Evolutionary conservation across 2,329 filamentous ascomycete species (phyloP).

Genomic region (Sodiomyces alkalinus): DNA sequence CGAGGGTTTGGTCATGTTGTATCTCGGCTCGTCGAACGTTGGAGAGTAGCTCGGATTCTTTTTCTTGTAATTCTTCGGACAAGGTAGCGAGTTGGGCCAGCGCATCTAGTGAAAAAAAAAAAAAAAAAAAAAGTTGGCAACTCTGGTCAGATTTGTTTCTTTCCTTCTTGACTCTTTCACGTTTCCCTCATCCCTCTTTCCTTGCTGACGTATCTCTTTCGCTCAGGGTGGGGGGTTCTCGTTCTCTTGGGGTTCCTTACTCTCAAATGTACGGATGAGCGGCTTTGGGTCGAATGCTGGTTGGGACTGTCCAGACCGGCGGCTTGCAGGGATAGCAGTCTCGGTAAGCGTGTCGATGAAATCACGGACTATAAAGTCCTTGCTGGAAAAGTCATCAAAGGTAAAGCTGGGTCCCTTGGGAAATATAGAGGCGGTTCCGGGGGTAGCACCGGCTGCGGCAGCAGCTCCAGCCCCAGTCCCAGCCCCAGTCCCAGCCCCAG

Average conservation of each 20-base stretch:
- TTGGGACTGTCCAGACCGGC: conserved; percentile 55
- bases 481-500: no score
- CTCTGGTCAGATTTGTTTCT: no score
- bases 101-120: no score
- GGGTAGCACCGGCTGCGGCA: no score
- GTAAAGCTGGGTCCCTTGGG: conserved; percentile 71
- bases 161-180: no score
- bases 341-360: conserved; percentile 92
- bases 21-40: conserved; percentile 83
- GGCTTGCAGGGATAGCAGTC: conserved; percentile 60
- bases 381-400: conserved; percentile 73
- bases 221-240: no score
- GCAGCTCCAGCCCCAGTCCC: no score
- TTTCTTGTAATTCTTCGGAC: conserved; percentile 72
- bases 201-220: no score
- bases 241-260: conserved; percentile 28
- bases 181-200: no score
- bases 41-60: conserved; percentile 80
- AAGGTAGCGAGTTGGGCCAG: conserved; percentile 54
- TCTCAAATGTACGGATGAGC: conserved; percentile 87
- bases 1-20: conserved; percentile 83
- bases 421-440: no score
- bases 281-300: conserved; percentile 85
- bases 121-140: conserved; percentile 13
- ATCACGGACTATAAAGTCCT: conserved; percentile 95